phyloP scores from a whole-genome alignment of 768 basidiomycete species.

The Termitomyces sp. region DNA sequence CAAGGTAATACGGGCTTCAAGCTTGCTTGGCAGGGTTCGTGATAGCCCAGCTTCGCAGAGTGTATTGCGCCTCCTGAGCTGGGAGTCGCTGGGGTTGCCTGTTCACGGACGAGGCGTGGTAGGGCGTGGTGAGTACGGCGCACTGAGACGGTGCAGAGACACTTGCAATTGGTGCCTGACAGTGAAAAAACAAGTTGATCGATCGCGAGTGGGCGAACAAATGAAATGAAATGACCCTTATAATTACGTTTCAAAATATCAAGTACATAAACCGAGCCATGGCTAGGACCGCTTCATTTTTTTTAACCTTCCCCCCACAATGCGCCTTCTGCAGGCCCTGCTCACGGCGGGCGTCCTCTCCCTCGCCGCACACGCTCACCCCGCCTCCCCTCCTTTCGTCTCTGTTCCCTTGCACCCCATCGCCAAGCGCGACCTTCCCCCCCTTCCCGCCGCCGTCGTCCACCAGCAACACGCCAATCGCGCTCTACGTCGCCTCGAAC shows the following conservation, averaged over 20 bases:
- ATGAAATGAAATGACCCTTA: background rate
- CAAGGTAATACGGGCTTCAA: background rate
- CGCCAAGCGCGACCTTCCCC: background rate
- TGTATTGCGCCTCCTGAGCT: background rate
- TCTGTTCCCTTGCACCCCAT: slow-evolving; percentile 17
- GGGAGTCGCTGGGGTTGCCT: background rate
- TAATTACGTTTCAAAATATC: background rate
- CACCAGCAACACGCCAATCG: slow-evolving; percentile 62
- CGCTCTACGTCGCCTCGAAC: slow-evolving; percentile 48
- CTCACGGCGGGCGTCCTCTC: slow-evolving; percentile 1
- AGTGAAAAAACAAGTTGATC: background rate
- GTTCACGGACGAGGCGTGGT: no score
- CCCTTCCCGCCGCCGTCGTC: slow-evolving; percentile 19
- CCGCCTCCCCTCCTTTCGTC: slow-evolving; percentile 11
- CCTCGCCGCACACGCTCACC: slow-evolving; percentile 6
- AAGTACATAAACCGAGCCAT: background rate
- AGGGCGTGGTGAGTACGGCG: background rate
- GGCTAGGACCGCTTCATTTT: background rate
- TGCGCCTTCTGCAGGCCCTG: slow-evolving; percentile 11
- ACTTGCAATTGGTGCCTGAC: background rate
- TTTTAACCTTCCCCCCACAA: slow-evolving; percentile 1
- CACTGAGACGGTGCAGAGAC: background rate
- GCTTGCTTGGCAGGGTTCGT: background rate
- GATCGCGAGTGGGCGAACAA: background rate
- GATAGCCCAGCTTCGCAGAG: background rate